Base-by-base conservation (phyloP, 345 rosid genomes). In the Pistacia vera region DNA sequence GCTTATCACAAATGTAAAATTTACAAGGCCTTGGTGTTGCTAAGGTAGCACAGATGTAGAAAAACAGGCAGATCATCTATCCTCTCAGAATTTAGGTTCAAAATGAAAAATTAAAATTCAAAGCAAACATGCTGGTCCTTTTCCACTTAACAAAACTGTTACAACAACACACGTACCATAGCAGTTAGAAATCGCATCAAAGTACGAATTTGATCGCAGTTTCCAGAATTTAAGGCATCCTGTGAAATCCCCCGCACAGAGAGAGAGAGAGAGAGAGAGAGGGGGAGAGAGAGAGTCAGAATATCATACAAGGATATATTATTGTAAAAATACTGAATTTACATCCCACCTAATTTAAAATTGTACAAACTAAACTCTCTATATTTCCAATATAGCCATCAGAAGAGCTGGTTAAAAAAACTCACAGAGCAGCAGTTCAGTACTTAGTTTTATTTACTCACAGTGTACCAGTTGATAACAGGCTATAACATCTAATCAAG, bases 181-280 rank as follows among this genome's bases (percentile, higher is more conserved):
- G 82, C 92, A 77, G 97, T 91, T 74, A 96, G 66, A 87, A 94
- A 83, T 72, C 99, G 94, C 88, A 94, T 81, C 89, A 92, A 83
- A 77, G 87, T 86, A 70, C 98, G 99, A 79, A 94, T 87, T 78
- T 61, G 86, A 81, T 94, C 87, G 71, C 97, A 92, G 69, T 87
- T 81, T 63, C 88, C 97, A 64, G 87, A 83, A 81, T 86, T 84
- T 69, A 96, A 86, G 55, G 97, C 95, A 36, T 79, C 94, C 99
- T 95, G 91, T 38, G 82, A 86, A 57, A 79, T 57, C 28, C 52
- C 12, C 60, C 33, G 33, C 33, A 30, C 33, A 30, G 75, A 54
- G 59, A 78, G 62, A 82, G 54, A 61, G 5, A 8, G 59, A 75
- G 55, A 22, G 22, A 25, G 25, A 25, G 25, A 25, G 25, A 0